Evolutionary conservation across 257 asterid species (phyloP), one percentile per base, ranked within the genome.

Genomic region (Echium plantagineum): DNA sequence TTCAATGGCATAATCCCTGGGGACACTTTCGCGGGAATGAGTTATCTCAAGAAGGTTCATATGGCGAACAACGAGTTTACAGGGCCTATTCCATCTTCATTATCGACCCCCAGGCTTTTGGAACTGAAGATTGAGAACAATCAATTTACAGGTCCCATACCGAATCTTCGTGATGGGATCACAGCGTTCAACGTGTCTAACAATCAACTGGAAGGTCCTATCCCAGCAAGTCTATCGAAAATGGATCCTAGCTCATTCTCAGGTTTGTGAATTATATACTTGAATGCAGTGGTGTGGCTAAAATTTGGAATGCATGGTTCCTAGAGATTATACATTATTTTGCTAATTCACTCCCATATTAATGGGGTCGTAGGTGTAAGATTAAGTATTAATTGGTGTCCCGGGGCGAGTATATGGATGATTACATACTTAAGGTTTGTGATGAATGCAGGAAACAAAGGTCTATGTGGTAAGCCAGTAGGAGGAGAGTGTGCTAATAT

Each of bases 61-160:
- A 28, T 89, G 74, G 80, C 89, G 3, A 69, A 86, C 69, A 86
- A 89, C 63, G 69, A 66, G 32, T 80, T 84, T 35, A 71, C 72
- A 0, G 97, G 97, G 9, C 74, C 63, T 17, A 80, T 89, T 63
- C 97, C 97, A 12, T 7, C 77, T 1, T 82, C 97, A 5, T 74
- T 86, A 4, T 57, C 78, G 19, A 71, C 86, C 9, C 87, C 95
- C 7, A 77, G 73, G 47, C 78, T 82, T n/a, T 62, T 78, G 2
- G 95, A 89, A 68, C 60, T 89, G 71, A 72, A 82, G 68, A 81
- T 89, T 28, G 85, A 82, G 72, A 82, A 86, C 67, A 89, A 89
- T 52, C 78, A 74, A 26, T 89, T 89, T 78, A 72, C 77, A 1
- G 97, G 95, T 17, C 17, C 52, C 56, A 76, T 89, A 58, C 97